Evolutionary conservation across 129 eudicot genomes (phyloP), one percentile per base, ranked within the genome.

Genomic region (Artemisia tridentata): DNA sequence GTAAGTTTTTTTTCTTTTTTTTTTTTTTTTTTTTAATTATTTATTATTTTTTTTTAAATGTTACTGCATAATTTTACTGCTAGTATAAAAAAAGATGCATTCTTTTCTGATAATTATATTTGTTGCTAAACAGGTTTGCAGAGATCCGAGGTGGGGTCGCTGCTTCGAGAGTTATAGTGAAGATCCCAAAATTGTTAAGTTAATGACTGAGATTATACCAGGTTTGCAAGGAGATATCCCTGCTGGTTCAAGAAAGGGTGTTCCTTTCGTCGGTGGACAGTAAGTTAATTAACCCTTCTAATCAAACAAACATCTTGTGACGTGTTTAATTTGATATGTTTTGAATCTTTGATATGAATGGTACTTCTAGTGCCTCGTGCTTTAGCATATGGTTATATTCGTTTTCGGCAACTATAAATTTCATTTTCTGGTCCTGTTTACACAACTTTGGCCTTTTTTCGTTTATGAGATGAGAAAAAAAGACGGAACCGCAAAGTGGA

Each of bases 101-200:
- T 63, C 51, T 62, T 61, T 77, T 62, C 46, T 27, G 12, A 2
- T 23, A 2, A 17, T 55, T 34, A 5, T 62, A 41, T 10, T 62
- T 49, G 19, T 61, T 77, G 75, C 23, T 77, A 51, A 63, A 48
- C 47, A 85, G 89, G 89, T 85, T 2, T 85, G 89, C 61, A 78
- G 89, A 71, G 86, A 85, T 72, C 89, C 89, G 16, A 85, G 89
- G 64, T 85, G 89, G 89, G 89, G 88, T 14, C 75, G 88, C 0
- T 84, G 85, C 19, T 84, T 27, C 9, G 85, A 84, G 27, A 84
- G 88, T 73, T 84, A 76, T 9, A 84, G 88, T 59, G 88, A 84
- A 74, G 75, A 84, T 73, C 88, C 76, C 14, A 79, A 75, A 46
- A 81, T 85, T 31, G 89, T 85, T 47, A 75, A 74, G 50, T 31